Base-by-base conservation (phyloP, 306 rosid species). In the Quercus robur region DNA sequence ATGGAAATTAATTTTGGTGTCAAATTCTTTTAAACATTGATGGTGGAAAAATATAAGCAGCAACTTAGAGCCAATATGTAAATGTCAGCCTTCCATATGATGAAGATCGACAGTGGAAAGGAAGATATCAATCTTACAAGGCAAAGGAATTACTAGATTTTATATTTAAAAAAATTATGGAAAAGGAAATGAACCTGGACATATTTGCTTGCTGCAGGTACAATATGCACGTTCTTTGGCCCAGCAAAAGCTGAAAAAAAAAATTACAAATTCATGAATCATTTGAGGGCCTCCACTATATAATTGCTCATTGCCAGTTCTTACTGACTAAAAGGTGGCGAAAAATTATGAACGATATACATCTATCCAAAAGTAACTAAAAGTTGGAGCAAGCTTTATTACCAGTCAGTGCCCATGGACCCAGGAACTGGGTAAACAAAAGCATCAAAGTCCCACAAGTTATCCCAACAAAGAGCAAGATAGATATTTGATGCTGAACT, bases 171-270 rank as follows among this genome's bases (percentile, higher is more conserved):
- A 25, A 71, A 63, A 25, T 55, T 46, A 71, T 62, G 54, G 57
- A 25, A 25, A 67, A 73, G 70, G 71, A 76, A 84, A 78, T 78
- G 73, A 75, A 94, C 99, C 99, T 94, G 97, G 69, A 93, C 91
- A 66, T 92, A 94, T 31, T 88, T 86, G 86, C 88, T 91, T 69
- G 97, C 97, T 72, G 97, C 97, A 21, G 98, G 91, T 69, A 92
- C 89, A 80, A 92, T 14, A 33, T 92, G 85, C 57, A 26, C 74
- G 76, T 89, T 90, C 87, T 90, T 92, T 73, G 91, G 80, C 56
- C 97, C 97, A 46, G 85, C 84, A 81, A 94, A 91, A 86, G 94
- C 99, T 93, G 93, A 82, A 88, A 87, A 78, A 70, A 63, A 62
- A 51, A 3, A 38, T 28, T 8, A 41, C 38, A 85, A 84, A 85